Base-by-base conservation (phyloP, 169 alveolate species). In the Theileria orientalis region DNA sequence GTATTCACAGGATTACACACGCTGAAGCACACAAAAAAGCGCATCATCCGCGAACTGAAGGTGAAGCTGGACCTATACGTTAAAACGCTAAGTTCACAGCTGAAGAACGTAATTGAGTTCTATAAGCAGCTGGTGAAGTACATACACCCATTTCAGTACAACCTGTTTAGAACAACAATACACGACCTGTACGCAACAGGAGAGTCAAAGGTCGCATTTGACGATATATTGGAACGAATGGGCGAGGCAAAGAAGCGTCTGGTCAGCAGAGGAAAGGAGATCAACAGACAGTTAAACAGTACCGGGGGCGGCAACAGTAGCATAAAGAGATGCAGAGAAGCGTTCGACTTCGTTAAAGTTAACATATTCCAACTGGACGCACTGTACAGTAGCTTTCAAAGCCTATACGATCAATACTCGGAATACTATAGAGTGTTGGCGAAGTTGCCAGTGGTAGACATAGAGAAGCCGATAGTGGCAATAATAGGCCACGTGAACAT, bases 61-160 rank as follows among this genome's bases (percentile, higher is more conserved):
- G 84, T 74, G n/a, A 82, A 82, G 56, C 56, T 82, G 0, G 85
- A 82, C 35, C 73, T 76, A 74, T 82, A 82, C 41, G 84, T 83
- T 21, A 68, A 82, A 23, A 64, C 79, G 49, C 64, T 82, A 71
- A 73, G 76, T n/a, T 69, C 66, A 25, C 89, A 61, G 57, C 46
- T 82, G 44, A 82, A 82, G 37, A 74, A 82, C 47, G 74, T 82
- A 19, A 44, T 33, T 33, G 52, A 73, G n/a, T 82, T 82, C 51
- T 82, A 74, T 35, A 44, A 59, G 25, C 76, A 73, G 35, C 52
- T 82, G 30, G 66, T 68, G 29, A 49, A 54, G 57, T 67, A 82
- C 56, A 82, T 82, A 57, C 89, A 82, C 60, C 89, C 89, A n/a
- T 74, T 82, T 73, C 89, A 82, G 69, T 82, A 82, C 70, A 74